A percentile compares a stretch with the other conserved stretches of the same genome.
Conservation (phyloP, 192 early-diverging fungal genomes). For the Geranomyces michiganensis region DNA sequence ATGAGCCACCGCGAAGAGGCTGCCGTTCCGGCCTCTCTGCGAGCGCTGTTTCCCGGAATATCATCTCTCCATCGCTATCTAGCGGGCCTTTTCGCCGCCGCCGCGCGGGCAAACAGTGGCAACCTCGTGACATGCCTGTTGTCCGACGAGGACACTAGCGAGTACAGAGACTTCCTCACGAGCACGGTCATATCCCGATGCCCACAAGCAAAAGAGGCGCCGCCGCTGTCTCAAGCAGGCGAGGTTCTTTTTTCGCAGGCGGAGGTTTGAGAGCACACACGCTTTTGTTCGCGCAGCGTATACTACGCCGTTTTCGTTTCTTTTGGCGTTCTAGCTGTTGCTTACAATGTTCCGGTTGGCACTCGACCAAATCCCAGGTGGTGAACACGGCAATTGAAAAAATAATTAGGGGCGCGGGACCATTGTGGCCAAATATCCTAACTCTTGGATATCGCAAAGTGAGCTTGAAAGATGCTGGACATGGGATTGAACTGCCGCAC, state of each 20-base stretch:
- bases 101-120: background rate
- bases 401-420: conserved; percentile 7
- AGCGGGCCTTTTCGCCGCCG: background rate
- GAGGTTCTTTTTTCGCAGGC: conserved; percentile 26
- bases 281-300: background rate
- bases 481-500: background rate
- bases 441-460: conserved; percentile 41
- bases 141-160: background rate
- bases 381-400: conserved; percentile 39
- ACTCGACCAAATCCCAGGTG: conserved; percentile 25
- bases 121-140: background rate
- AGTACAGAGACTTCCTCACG: background rate
- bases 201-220: conserved; percentile 5
- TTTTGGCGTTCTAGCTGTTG: too few species aligned
- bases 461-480: too few species aligned
- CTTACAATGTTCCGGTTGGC: too few species aligned
- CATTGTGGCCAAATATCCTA: conserved; percentile 26
- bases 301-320: background rate
- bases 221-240: conserved; percentile 19
- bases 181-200: conserved; percentile 16
- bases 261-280: conserved; percentile 19
- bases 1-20: background rate
- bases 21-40: background rate
- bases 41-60: conserved; percentile 13
- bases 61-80: conserved; percentile 9